A percentile compares a stretch with the other conserved stretches of the same genome.
phyloP scores from a whole-genome alignment of 805 yeast species.

The Dipodascopsis tothii region DNA sequence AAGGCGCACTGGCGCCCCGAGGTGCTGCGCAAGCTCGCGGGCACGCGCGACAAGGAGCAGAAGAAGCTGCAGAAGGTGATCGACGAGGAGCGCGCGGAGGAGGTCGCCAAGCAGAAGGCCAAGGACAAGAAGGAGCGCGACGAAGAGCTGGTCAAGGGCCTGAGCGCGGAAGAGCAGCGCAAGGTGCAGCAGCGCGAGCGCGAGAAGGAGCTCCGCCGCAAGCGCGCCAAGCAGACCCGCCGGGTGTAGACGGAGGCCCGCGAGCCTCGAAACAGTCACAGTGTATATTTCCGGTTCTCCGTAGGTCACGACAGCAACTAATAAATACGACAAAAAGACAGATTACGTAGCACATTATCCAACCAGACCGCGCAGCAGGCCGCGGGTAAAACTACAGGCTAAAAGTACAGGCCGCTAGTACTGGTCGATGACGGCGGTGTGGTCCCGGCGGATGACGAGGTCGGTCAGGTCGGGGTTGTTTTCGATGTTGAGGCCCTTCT shows the following conservation, averaged over 20 bases:
- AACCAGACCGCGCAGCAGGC: too few species aligned
- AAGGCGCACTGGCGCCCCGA: slow-evolving; percentile 62
- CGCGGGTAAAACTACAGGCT: too few species aligned
- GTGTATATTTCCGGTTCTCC: too few species aligned
- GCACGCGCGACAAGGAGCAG: slow-evolving; percentile 68
- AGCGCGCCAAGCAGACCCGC: slow-evolving; percentile 48
- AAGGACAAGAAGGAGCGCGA: slow-evolving; percentile 47
- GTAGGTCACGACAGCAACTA: too few species aligned
- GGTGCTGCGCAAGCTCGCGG: slow-evolving; percentile 64
- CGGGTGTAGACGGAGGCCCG: slow-evolving; percentile 15
- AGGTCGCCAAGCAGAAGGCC: slow-evolving; percentile 59
- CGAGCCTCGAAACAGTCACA: neutral
- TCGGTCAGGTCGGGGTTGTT: slow-evolving; percentile 39
- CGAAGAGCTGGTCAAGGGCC: slow-evolving; percentile 34
- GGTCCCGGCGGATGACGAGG: slow-evolving; percentile 11
- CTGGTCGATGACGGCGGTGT: slow-evolving; percentile 13
- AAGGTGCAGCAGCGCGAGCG: slow-evolving; percentile 69
- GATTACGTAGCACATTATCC: too few species aligned
- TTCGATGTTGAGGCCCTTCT: slow-evolving; percentile 58
- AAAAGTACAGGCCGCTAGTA: slow-evolving; percentile 2
- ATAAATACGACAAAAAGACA: too few species aligned
- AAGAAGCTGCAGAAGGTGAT: slow-evolving; percentile 60
- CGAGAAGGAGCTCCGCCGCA: slow-evolving; percentile 75
- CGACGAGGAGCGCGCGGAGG: slow-evolving; percentile 54
- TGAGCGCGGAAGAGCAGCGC: slow-evolving; percentile 71